Conservation (phyloP, 148 eudicot species). For the Talinum fruticosum region DNA sequence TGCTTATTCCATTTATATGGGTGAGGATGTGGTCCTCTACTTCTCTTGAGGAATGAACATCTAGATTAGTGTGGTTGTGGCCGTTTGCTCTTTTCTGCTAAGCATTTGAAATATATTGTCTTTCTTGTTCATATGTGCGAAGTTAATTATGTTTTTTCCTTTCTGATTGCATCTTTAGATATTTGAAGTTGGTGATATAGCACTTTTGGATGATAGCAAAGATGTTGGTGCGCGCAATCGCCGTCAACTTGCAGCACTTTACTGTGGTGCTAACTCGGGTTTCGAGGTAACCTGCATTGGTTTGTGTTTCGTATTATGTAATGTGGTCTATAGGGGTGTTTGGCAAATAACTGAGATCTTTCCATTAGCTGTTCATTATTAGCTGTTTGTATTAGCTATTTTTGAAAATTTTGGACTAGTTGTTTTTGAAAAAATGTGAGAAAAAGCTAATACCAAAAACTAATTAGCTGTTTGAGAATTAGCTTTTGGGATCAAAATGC, state of each 20-base stretch:
- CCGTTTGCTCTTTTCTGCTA: slow-evolving; percentile 9
- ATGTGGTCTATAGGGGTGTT: no score
- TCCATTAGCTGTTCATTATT: no score
- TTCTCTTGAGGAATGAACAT: not conserved
- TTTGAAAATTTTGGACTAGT: no score
- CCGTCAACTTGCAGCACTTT: slow-evolving; percentile 80
- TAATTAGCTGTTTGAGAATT: no score
- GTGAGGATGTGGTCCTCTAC: not conserved
- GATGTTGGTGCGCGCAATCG: slow-evolving; percentile 88
- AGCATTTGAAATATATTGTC: not conserved
- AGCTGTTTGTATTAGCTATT: no score
- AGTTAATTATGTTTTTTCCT: not conserved
- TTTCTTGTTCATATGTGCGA: not conserved
- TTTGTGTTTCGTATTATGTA: not conserved
- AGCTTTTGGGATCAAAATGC: no score
- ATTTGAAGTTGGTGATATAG: slow-evolving; percentile 89
- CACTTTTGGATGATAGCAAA: slow-evolving; percentile 54
- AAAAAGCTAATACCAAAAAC: no score
- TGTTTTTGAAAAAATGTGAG: no score
- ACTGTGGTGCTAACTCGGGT: slow-evolving; percentile 93
- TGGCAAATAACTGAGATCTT: no score
- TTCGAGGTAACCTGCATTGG: slow-evolving; percentile 64
- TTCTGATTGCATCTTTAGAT: slow-evolving; percentile 39
- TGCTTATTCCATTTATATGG: not conserved
- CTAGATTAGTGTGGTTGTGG: slow-evolving; percentile 5